Conservation (phyloP, 139 green algal species). For the Picochlorum sp. region DNA sequence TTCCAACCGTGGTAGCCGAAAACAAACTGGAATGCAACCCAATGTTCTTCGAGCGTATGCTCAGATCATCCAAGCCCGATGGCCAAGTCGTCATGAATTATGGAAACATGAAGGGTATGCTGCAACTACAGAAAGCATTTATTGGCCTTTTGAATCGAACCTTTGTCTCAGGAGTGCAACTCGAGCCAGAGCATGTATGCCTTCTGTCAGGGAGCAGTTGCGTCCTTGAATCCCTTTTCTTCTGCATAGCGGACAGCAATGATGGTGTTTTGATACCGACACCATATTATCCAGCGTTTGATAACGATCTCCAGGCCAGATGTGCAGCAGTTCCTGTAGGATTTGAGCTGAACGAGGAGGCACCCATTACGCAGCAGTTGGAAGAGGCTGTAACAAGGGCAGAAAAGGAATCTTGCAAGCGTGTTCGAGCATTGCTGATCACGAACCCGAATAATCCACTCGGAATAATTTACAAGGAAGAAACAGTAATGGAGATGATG, state of each 20-base stretch:
- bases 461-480: constrained; percentile 35
- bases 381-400: constrained; percentile 17
- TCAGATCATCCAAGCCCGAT: too few species aligned
- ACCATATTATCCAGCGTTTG: constrained; percentile 74
- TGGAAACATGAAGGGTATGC: constrained; percentile 21
- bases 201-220: constrained; percentile 32
- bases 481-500: constrained; percentile 34
- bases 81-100: constrained; percentile 23
- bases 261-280: constrained; percentile 53
- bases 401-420: not conserved
- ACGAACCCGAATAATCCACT: constrained; percentile 64
- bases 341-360: constrained; percentile 28
- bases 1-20: constrained; percentile 22
- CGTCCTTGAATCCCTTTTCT: constrained; percentile 53
- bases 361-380: constrained; percentile 21
- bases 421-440: constrained; percentile 42
- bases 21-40: constrained; percentile 32
- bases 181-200: constrained; percentile 5
- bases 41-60: too few species aligned
- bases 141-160: constrained; percentile 26
- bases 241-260: constrained; percentile 20
- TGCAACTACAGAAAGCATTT: constrained; percentile 21
- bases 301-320: constrained; percentile 59
- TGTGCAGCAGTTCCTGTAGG: constrained; percentile 27
- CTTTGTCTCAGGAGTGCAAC: constrained; percentile 32